Conservation (phyloP, 2,329 filamentous ascomycete genomes). For the Aspergillus chevalieri region DNA sequence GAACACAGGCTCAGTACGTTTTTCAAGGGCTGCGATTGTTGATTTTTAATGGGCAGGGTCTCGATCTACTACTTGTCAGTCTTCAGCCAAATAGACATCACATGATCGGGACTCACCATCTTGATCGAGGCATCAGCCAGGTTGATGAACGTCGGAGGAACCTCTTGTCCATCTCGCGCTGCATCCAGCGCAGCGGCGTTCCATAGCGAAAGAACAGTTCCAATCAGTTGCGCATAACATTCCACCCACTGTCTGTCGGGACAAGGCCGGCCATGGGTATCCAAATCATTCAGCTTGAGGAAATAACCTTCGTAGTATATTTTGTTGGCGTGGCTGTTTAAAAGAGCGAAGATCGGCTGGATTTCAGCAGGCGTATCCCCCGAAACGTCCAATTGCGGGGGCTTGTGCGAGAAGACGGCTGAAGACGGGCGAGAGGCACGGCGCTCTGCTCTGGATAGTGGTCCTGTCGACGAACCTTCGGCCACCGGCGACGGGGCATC, state of each 20-base stretch:
- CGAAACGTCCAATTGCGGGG: slow-evolving; percentile 76
- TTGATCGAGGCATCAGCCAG: slow-evolving; percentile 95
- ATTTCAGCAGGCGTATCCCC: slow-evolving; percentile 87
- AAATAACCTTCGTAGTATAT: slow-evolving; percentile 98
- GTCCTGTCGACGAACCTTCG: slow-evolving; percentile 34
- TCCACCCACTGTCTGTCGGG: slow-evolving; percentile 86
- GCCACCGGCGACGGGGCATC: slow-evolving; percentile 30
- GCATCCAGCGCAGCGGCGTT: slow-evolving; percentile 87
- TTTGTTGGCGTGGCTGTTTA: slow-evolving; percentile 94
- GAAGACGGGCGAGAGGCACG: slow-evolving; percentile 67
- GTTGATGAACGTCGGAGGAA: slow-evolving; percentile 90
- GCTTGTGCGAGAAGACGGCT: slow-evolving; percentile 79
- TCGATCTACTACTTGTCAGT: slow-evolving; percentile 60
- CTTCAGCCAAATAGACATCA: slow-evolving; percentile 7
- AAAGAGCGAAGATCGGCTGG: slow-evolving; percentile 84
- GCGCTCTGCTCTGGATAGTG: slow-evolving; percentile 42
- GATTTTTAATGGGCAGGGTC: slow-evolving; percentile 75
- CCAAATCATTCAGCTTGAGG: slow-evolving; percentile 90
- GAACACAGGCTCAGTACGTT: slow-evolving; percentile 96
- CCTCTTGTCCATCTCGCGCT: slow-evolving; percentile 76
- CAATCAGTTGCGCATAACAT: slow-evolving; percentile 93
- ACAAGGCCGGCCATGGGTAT: slow-evolving; percentile 79
- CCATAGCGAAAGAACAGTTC: slow-evolving; percentile 92
- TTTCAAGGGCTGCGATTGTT: slow-evolving; percentile 72
- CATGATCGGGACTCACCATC: slow-evolving; percentile 60